Evolutionary conservation across 352 stramenopile species (phyloP).

Genomic region (Globisporangium recalcitrans): DNA sequence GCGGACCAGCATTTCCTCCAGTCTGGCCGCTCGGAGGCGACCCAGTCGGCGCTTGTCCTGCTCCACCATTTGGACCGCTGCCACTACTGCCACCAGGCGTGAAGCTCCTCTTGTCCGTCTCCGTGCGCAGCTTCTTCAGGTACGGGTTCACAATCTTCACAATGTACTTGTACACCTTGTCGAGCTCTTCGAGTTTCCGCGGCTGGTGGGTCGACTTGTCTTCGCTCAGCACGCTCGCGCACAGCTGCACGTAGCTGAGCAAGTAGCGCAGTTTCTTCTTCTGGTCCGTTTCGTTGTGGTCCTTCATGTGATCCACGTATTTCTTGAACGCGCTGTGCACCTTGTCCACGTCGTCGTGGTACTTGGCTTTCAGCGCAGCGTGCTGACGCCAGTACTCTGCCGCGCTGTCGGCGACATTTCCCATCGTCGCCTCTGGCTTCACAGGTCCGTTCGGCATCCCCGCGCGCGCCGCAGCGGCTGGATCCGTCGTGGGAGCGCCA

Average conservation of each 20-base stretch:
- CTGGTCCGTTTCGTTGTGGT: slow-evolving; percentile 80
- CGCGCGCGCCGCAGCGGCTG: background rate
- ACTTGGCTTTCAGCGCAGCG: slow-evolving; percentile 68
- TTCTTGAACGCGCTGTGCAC: slow-evolving; percentile 86
- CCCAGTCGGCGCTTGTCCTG: background rate
- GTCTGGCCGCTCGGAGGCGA: background rate
- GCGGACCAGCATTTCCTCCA: slow-evolving; percentile 1
- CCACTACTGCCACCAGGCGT: slow-evolving; percentile 21
- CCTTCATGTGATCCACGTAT: slow-evolving; percentile 86
- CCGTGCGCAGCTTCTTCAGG: slow-evolving; percentile 78
- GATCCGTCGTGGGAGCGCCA: background rate
- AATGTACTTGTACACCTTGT: slow-evolving; percentile 89
- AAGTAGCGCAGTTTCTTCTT: slow-evolving; percentile 85
- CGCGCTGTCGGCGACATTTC: slow-evolving; percentile 34
- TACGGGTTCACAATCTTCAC: slow-evolving; percentile 86
- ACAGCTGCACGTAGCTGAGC: slow-evolving; percentile 79
- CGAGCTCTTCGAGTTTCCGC: slow-evolving; percentile 77
- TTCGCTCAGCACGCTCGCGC: slow-evolving; percentile 70
- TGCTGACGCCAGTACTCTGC: slow-evolving; percentile 80
- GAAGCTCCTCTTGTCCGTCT: slow-evolving; percentile 67
- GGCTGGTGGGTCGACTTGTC: slow-evolving; percentile 64
- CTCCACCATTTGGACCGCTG: background rate
- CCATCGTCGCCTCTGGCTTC: slow-evolving; percentile 15
- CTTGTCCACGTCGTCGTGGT: slow-evolving; percentile 80
- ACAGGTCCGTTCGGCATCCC: slow-evolving; percentile 4